These are phyloP conservation scores for Claviceps capensis DNA, from an alignment of 2,329 filamentous ascomycete genomes.

Conservation along the genomic window DNA sequence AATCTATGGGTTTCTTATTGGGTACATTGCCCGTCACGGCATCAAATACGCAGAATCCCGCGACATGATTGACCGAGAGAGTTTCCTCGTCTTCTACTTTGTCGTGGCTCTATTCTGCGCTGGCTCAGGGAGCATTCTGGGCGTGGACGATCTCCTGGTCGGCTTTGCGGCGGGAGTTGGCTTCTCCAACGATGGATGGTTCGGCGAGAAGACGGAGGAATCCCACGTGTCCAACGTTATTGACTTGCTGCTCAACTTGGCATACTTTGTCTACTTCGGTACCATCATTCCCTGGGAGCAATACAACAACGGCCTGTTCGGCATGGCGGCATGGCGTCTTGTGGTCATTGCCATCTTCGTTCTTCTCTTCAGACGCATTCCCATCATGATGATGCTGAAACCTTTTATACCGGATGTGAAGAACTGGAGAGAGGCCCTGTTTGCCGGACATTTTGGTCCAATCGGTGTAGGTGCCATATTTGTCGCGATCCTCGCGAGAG, in stretches of 20 bases:
- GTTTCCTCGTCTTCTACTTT: conserved; percentile 97
- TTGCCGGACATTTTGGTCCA: conserved; percentile 93
- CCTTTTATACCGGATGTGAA: conserved; percentile 93
- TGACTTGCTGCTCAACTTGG: conserved; percentile 88
- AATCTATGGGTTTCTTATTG: conserved; percentile 73
- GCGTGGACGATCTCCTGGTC: conserved; percentile 85
- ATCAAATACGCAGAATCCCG: conserved; percentile 78
- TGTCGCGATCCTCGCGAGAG: conserved; percentile 79
- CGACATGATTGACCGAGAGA: conserved; percentile 86
- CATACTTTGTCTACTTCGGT: conserved; percentile 96
- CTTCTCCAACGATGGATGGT: conserved; percentile 99
- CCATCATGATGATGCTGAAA: conserved; percentile 83
- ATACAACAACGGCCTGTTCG: conserved; percentile 64
- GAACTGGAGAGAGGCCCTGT: conserved; percentile 93
- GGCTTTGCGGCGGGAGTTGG: conserved; percentile 95
- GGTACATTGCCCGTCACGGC: conserved; percentile 79
- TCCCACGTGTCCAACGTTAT: conserved; percentile 99
- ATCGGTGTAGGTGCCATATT: conserved; percentile 97
- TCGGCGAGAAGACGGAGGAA: conserved; percentile 94
- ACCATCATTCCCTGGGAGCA: conserved; percentile 94
- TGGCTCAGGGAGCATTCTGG: conserved; percentile 80
- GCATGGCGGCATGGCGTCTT: conserved; percentile 74
- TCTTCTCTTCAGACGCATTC: conserved; percentile 89
- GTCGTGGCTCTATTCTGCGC: conserved; percentile 91
- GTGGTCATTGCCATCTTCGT: conserved; percentile 91